Percentiles rank a stretch among this genome's conserved stretches.
phyloP scores from a whole-genome alignment of 192 early-diverging fungal species.

The Funneliformis geosporum region DNA sequence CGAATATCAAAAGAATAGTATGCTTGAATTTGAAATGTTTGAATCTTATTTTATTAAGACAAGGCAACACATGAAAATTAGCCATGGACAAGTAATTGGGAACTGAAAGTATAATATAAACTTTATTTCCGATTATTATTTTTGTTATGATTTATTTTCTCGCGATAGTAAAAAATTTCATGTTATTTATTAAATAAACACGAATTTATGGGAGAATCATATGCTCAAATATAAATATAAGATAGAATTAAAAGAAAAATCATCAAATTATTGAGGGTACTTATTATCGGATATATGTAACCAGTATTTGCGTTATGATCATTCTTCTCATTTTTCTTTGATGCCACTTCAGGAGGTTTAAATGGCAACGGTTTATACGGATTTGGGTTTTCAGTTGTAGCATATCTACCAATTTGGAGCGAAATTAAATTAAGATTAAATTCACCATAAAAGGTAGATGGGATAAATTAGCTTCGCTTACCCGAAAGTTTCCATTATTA shows the following conservation, averaged over 20 bases:
- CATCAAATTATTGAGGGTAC: background rate
- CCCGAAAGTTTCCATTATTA: constrained; percentile 33
- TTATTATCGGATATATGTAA: background rate
- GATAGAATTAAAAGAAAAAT: background rate
- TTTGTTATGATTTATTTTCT: too few species aligned
- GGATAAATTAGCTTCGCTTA: constrained; percentile 5
- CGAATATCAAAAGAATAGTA: too few species aligned
- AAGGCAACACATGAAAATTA: too few species aligned
- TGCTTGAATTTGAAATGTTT: too few species aligned
- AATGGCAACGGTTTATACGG: background rate
- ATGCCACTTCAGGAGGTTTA: background rate
- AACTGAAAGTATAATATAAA: too few species aligned
- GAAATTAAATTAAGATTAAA: background rate
- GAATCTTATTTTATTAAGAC: too few species aligned
- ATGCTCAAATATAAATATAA: background rate
- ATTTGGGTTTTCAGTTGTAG: background rate
- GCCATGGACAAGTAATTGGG: too few species aligned
- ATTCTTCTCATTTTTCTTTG: background rate
- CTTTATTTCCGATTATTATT: too few species aligned
- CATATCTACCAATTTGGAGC: background rate
- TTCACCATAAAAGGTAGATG: background rate
- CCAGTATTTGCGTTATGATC: background rate
- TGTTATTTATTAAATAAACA: too few species aligned
- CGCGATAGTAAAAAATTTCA: too few species aligned
- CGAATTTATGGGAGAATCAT: too few species aligned